Base-by-base conservation (phyloP, 2,329 filamentous ascomycete genomes). In the Xylariaceae sp. region DNA sequence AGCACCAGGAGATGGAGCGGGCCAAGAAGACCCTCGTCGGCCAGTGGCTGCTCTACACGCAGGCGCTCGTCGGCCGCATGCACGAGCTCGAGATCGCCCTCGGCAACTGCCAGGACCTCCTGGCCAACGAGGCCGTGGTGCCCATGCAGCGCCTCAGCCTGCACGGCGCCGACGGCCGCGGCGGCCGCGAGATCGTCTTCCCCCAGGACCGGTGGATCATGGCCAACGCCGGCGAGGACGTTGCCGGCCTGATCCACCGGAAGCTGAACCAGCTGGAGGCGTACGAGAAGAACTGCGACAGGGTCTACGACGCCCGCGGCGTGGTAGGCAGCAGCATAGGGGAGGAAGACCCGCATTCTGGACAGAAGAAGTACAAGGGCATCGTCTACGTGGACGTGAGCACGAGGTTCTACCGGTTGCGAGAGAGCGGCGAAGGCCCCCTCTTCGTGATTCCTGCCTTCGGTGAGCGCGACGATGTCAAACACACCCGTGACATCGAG, bases 31-130 rank as follows among this genome's bases (percentile, higher is more conserved):
- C 65, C 5, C 54, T 78, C 13, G 55, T 79, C 3, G 75, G 75
- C 9, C 74, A 78, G 51, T 68, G 69, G 63, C 65, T 79, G 6
- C 51, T 68, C 16, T 70, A 68, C 44, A 66, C 65, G 3, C 71
- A 75, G 46, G 62, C 68, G 36, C 65, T 78, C 10, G 58, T 72
- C 11, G 58, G 55, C 5, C 70, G 74, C 25, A 65, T 70, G 56
- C 73, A 75, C 47, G 70, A 77, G 42, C 66, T 78, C 3, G 74
- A 78, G 47, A 63, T 68, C 10, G 51, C 57, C 13, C 68, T 75
- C 39, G 68, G 59, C 38, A 70, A 71, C 39, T 56, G 65, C 1
- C 53, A 72, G 16, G 70, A 76, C 39, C 52, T 64, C 0, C 58
- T 77, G 2, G 59, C 60, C 0, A 62, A 63, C 18, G 71, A 75